Conservation (phyloP, 208 protist species). For the Acanthamoeba sp. region DNA sequence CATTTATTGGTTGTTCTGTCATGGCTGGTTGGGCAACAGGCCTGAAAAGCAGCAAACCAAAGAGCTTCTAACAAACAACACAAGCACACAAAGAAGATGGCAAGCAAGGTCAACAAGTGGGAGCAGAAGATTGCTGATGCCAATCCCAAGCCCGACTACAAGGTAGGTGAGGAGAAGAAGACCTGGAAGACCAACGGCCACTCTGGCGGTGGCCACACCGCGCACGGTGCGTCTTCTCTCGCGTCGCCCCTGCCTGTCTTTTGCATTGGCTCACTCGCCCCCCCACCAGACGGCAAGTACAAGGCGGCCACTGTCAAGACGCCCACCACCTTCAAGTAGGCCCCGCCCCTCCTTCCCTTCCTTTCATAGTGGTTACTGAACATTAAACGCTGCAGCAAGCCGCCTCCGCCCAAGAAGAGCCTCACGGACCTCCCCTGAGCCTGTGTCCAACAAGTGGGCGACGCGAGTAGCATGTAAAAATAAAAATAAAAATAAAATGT, state of each 20-base stretch:
- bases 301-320: neutral
- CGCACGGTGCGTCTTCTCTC: neutral
- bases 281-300: neutral
- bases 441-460: too few relatives aligned
- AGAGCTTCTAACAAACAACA: too few relatives aligned
- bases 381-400: neutral
- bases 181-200: neutral
- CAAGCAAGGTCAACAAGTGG: neutral
- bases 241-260: neutral
- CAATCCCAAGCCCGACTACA: neutral
- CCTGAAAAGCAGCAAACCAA: too few relatives aligned
- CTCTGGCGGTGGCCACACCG: neutral
- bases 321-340: neutral
- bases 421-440: neutral
- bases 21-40: too few relatives aligned
- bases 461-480: too few relatives aligned
- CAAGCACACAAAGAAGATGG: too few relatives aligned
- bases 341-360: neutral
- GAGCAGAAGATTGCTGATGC: neutral
- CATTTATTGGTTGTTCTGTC: too few relatives aligned
- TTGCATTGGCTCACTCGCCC: neutral
- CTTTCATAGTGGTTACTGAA: neutral
- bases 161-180: conserved; percentile 1
- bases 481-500: too few relatives aligned
- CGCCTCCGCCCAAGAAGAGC: neutral